These are phyloP conservation scores for Neofusicoccum umdonicola DNA, from an alignment of 2,329 filamentous ascomycete genomes.

Conservation along the genomic window DNA sequence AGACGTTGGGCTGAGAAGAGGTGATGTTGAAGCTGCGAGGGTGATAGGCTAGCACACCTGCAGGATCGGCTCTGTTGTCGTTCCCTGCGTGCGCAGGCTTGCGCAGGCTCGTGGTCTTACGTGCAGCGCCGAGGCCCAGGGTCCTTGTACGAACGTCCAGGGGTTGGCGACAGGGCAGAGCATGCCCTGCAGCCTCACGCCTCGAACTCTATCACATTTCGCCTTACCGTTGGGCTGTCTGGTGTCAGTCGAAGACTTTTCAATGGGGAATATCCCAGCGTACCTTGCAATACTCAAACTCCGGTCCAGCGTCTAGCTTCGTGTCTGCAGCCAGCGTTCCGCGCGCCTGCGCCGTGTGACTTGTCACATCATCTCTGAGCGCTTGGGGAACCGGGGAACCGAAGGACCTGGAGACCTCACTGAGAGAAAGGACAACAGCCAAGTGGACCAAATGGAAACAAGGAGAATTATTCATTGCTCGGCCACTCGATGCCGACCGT, in stretches of 20 bases:
- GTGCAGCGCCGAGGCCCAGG: constrained; percentile 1
- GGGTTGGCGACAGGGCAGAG: neutral
- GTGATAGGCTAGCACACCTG: neutral
- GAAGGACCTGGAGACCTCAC: neutral
- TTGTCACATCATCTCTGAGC: neutral
- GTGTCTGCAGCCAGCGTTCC: neutral
- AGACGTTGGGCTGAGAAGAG: neutral
- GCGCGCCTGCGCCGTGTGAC: neutral
- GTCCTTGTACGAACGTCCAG: neutral
- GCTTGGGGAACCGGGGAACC: neutral
- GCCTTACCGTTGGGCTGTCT: neutral
- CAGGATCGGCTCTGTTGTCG: neutral
- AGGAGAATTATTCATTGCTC: neutral
- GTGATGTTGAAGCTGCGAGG: neutral
- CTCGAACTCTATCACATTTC: neutral
- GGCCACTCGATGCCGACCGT: neutral
- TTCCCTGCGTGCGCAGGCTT: neutral
- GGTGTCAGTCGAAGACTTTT: neutral
- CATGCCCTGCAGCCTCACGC: neutral
- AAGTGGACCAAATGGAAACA: neutral
- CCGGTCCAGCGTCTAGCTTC: neutral
- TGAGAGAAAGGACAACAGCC: too few species aligned
- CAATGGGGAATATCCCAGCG: neutral
- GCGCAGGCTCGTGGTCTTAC: constrained; percentile 3
- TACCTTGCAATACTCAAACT: neutral